Evolutionary conservation across 176 grass and related monocot species (phyloP).

Genomic region (Avena eriantha): DNA sequence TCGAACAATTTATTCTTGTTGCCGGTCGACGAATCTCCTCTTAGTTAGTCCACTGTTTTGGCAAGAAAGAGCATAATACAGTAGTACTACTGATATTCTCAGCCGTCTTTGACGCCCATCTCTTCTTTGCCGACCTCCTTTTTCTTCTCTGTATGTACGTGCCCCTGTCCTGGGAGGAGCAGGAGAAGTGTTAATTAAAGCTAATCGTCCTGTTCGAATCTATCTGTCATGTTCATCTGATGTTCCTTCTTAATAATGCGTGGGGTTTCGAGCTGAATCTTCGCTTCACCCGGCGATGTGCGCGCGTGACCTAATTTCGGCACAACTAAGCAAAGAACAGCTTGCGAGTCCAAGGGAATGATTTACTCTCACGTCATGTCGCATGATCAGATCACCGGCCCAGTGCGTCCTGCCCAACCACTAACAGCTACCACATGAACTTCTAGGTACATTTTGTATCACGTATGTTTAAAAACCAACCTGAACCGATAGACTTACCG

Average conservation of each 20-base stretch:
- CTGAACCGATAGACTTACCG: too few species aligned
- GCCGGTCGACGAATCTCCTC: too few species aligned
- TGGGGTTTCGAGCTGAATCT: background rate
- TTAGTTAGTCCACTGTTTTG: too few species aligned
- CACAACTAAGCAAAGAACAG: background rate
- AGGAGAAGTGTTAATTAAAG: background rate
- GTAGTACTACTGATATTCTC: too few species aligned
- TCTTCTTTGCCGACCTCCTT: background rate
- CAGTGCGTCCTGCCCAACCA: background rate
- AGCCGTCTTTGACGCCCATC: background rate
- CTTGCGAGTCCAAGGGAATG: background rate
- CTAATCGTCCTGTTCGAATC: background rate
- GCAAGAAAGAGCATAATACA: too few species aligned
- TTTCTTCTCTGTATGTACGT: background rate
- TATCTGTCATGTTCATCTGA: background rate
- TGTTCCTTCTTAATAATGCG: background rate
- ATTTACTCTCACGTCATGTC: conserved; percentile 22
- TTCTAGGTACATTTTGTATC: background rate
- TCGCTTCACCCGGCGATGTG: background rate
- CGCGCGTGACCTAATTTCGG: conserved; percentile 7
- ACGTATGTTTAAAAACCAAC: too few species aligned
- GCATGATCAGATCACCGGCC: conserved; percentile 17
- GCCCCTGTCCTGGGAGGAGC: background rate
- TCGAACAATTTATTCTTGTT: too few species aligned
- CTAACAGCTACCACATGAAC: background rate